Evolutionary conservation across 805 yeast species (phyloP), one percentile per base, ranked within the genome.

Genomic region (Saturnispora galanensis): DNA sequence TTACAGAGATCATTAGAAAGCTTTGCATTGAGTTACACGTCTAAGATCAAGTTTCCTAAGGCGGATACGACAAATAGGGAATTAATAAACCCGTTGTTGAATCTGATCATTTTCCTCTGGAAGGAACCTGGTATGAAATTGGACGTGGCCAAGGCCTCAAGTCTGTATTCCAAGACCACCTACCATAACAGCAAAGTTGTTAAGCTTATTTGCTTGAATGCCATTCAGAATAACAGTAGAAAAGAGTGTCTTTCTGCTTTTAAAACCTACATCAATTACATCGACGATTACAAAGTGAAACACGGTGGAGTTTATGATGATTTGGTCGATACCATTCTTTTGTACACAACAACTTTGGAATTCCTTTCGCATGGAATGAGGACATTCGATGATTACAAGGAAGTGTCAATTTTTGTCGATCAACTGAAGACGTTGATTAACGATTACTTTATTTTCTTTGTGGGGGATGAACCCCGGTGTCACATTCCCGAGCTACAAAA

Each of bases 121-220:
- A 44, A 41, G 3, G 47, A 47, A 21, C 51, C 32, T 1, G 13
- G 13, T 15, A 17, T 42, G n/a, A 45, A 41, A 8, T 17, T 56
- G 2, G 49, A 58, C 2, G 54, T 64, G 55, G 48, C 50, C 10
- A 47, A 40, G 5, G 58, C 58, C 50, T 57, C 63, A 13, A 58
- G 60, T 10, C 43, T 50, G 4, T 67, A 72, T 1, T 59, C 72
- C 41, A 54, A 60, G 12, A 67, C 63, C 39, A 71, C 79, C 0
- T 75, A 73, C 46, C 79, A 74, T 52, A 71, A 62, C 66, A 35
- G 56, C 60, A 35, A 63, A 53, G 49, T 56, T 59, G 47, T 70
- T 67, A 46, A 66, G 62, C 52, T 57, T 46, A 50, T 63, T 63
- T 48, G 64, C 58, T 5, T 56, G 39, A 13, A 56, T 36, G 53